phyloP scores from a whole-genome alignment of 306 rosid species.

The Macrotyloma uniflorum region DNA sequence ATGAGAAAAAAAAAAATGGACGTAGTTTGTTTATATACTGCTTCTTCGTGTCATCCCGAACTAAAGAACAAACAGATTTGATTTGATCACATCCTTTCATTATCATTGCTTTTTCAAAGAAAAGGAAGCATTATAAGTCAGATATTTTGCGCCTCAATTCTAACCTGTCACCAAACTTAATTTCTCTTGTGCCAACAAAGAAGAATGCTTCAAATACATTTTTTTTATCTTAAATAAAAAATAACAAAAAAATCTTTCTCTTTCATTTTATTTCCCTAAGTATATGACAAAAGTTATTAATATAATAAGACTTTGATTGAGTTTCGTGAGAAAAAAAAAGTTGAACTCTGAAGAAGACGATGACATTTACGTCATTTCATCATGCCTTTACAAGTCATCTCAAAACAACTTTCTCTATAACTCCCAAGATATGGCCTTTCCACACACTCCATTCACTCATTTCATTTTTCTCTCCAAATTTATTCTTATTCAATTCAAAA shows the following conservation, averaged over 20 bases:
- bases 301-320: background rate
- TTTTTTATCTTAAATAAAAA: too few species aligned
- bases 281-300: background rate
- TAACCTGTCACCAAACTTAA: too few species aligned
- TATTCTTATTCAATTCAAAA: background rate
- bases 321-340: background rate
- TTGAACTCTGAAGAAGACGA: background rate
- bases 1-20: too few species aligned
- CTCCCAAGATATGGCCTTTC: background rate
- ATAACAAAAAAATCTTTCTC: background rate
- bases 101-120: too few species aligned
- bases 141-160: too few species aligned
- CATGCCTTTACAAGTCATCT: background rate
- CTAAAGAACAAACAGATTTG: too few species aligned
- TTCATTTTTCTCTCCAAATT: background rate
- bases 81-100: too few species aligned
- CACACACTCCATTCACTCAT: background rate
- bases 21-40: too few species aligned
- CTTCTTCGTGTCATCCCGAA: too few species aligned
- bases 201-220: too few species aligned
- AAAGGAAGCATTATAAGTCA: too few species aligned
- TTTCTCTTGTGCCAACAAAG: too few species aligned
- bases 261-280: background rate
- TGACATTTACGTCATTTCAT: background rate
- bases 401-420: background rate